Evolutionary conservation across 2,329 filamentous ascomycete genomes (phyloP), one percentile per base, ranked within the genome.

Genomic region (Myriosclerotinia duriaeana): DNA sequence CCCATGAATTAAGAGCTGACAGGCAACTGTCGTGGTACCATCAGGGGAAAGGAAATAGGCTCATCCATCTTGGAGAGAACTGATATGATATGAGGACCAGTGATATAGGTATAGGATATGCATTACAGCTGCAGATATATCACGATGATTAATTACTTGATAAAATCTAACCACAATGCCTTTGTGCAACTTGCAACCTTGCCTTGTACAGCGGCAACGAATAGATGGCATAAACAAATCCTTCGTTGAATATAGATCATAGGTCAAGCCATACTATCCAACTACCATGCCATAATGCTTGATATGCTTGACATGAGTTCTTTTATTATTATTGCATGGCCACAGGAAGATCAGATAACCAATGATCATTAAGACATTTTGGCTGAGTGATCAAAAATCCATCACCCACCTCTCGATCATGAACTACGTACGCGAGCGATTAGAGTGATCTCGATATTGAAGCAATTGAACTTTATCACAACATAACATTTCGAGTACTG

Each of bases 321-420:
- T 36, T 22, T 55, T 36, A 58, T 22, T 36, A 58, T 22, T 34
- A 34, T 34, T 26, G 26, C 15, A 46, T 59, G 3, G 26, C 26
- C 0, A 46, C 40, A n/a, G 22, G 5, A 8, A 34, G 5, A 4
- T 15, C 6, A 9, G 0, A 36, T 15, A 36, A 1, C 17, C 42
- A 48, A 48, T 38, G 2, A 48, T 5, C 7, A 15, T 36, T 7
- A 5, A 22, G 40, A 36, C n/a, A 36, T 60, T 48, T 15, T 15
- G 20, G 42, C 30, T 60, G 20, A 48, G 48, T 38, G 44, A 50
- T 60, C 55, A 59, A 22, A 20, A 59, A 59, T 48, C 56, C 36
- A 22, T 14, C 17, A 34, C 34, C 3, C 55, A 58, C 46, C 8
- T 30, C 20, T 26, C 53, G 17, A 52, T 6, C 26, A 30, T 15